Base-by-base conservation (phyloP, 345 rosid genomes). In the Turnera subulata region DNA sequence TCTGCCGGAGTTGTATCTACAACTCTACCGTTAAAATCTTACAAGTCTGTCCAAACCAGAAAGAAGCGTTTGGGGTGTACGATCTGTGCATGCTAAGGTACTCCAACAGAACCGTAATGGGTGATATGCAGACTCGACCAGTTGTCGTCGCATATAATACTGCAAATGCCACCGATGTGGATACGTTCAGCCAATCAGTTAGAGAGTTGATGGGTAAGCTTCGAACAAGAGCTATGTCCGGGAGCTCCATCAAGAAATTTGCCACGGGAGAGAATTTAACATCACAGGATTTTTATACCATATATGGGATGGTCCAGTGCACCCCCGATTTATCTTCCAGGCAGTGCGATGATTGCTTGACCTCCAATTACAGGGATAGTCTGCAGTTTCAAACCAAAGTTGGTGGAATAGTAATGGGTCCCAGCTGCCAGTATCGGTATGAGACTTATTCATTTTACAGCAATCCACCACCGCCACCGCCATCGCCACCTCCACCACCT, bases 261-360 rank as follows among this genome's bases (percentile, higher is more conserved):
- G 85, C 79, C 0, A 65, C 64, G 0, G 45, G 24, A 48, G 58
- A 62, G 15, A 62, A 19, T 4, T 20, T 62, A 17, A n/a, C n/a
- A n/a, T 54, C 62, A 29, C 48, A 66, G 12, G 65, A 21, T 46
- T 68, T 53, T 13, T 53, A 63, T 33, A 52, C 32, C 0, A 38
- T 85, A 15, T 85, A 68, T 62, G 52, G 56, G 13, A 80, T 85
- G 0, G 74, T 40, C 0, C 81, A 85, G 76, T 85, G 93, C 62
- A 77, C 75, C 1, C 83, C 73, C 6, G 86, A 83, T 63, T 33
- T 83, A 38, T 67, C 77, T 3, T 4, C 5, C 5, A 16, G 12
- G 12, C 45, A 42, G 45, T 42, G 45, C 12, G n/a, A 42, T 42
- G 45, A 42, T 42, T 42, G 45, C 16, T 13, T 42, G 45, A 5